Base-by-base conservation (phyloP, 1,139 yeast species). In the Geotrichum siamense region DNA sequence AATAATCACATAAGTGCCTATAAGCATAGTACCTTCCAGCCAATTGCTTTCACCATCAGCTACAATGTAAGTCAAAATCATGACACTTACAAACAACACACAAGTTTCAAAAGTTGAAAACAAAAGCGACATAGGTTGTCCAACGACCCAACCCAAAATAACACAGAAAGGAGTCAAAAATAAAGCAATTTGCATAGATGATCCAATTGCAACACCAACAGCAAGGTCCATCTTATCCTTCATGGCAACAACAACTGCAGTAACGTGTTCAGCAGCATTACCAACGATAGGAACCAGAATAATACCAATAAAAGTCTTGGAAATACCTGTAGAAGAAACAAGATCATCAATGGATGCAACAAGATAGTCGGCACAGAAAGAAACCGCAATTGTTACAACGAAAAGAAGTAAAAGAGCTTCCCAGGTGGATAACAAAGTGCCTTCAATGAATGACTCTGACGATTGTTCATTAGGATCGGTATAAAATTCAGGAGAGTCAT, bases 201-300 rank as follows among this genome's bases (percentile, higher is more conserved):
- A 83, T 12, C 98, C 98, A 52, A 91, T 80, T 6, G 98, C 97
- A 40, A 91, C 97, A 47, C 96, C 95, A 55, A 91, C 77, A 10
- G 98, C 96, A 53, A 91, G 74, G 62, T 91, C 97, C 96, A 91
- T 91, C 67, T 91, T 91, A 65, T 91, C 86, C 66, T 87, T 87
- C 76, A 81, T 78, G 21, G 98, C 97, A 40, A 91, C 97, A 51
- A 86, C 75, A 40, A 91, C 82, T 2, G 97, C 95, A 17, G 97
- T 89, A 40, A 85, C 97, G 63, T 91, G 98, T 65, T 91, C 98
- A n/a, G 98, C 97, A 1, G 98, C 98, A 59, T 91, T 91, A 47
- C 98, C 98, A 26, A 91, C 97, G 51, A 91, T 87, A 39, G 98
- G 98, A 51, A 91, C 80, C 39, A 91, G 78, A 56, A 91, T 82